phyloP scores from a whole-genome alignment of 176 grass and related monocot species.

The Cenchrus americanus region DNA sequence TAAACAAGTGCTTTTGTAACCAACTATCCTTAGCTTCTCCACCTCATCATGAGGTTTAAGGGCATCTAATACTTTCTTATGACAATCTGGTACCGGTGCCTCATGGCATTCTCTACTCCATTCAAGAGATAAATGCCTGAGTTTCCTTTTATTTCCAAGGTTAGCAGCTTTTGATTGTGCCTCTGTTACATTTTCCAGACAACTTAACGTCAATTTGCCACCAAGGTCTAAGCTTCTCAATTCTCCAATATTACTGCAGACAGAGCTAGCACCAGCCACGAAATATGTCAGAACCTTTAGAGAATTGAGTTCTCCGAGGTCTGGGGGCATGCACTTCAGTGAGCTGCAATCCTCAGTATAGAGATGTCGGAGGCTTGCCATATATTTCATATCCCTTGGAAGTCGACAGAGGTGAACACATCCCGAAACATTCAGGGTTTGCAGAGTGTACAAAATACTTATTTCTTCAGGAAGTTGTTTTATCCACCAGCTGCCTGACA shows the following conservation, averaged over 20 bases:
- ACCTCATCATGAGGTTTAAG: neutral
- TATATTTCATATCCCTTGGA: slow-evolving; percentile 48
- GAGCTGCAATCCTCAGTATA: neutral
- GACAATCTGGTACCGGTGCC: neutral
- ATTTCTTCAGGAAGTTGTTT: slow-evolving; percentile 12
- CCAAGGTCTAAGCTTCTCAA: neutral
- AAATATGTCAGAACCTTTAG: slow-evolving; percentile 13
- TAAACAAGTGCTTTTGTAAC: slow-evolving; percentile 4
- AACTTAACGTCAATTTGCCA: neutral
- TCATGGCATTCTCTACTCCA: neutral
- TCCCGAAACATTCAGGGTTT: neutral
- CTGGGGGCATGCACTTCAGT: slow-evolving; percentile 30
- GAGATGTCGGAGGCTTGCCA: slow-evolving; percentile 7
- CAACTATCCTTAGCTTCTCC: neutral
- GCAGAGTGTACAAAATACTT: slow-evolving; percentile 8
- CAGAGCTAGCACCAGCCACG: neutral
- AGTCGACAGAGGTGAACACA: accelerated
- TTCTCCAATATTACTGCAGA: slow-evolving; percentile 32
- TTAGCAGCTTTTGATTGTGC: neutral
- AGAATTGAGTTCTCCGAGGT: neutral
- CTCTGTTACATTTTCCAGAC: slow-evolving; percentile 12
- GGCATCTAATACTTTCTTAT: slow-evolving; percentile 14
- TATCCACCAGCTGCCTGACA: accelerated
- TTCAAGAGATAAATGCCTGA: slow-evolving; percentile 26
- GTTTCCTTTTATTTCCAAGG: neutral